Evolutionary conservation across 2,329 filamentous ascomycete genomes (phyloP).

Genomic region (Aspergillus luchuensis): DNA sequence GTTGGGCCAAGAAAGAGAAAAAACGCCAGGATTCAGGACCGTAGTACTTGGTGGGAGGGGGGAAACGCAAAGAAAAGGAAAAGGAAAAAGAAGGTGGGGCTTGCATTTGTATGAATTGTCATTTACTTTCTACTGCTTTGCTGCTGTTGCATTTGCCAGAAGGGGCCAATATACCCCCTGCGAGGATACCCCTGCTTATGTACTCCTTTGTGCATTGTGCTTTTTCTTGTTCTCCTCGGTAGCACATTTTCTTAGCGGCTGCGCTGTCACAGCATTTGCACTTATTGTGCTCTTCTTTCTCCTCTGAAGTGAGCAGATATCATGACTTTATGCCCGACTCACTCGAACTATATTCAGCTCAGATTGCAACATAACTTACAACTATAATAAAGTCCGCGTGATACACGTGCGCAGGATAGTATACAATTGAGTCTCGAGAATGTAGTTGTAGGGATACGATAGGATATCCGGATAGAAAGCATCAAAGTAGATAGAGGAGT

Average conservation of each 20-base stretch:
- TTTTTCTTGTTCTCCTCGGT: neutral
- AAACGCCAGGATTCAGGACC: constrained; percentile 52
- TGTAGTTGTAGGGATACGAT: neutral
- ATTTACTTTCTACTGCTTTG: neutral
- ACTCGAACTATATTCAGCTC: neutral
- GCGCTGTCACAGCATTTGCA: neutral
- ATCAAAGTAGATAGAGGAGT: no score
- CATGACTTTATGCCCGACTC: neutral
- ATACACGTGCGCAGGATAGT: neutral
- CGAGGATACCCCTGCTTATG: constrained; percentile 11
- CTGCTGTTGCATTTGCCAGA: constrained; percentile 3
- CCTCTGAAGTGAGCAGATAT: neutral
- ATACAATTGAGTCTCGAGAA: neutral
- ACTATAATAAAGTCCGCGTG: neutral
- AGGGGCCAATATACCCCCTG: constrained; percentile 1
- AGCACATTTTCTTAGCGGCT: neutral
- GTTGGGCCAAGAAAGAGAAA: constrained; percentile 74
- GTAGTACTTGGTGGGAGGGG: neutral
- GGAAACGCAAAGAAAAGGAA: neutral
- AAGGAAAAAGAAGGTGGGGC: neutral
- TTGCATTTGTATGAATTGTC: constrained; percentile 3
- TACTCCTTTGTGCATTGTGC: neutral
- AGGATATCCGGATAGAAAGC: no score
- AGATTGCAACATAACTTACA: neutral
- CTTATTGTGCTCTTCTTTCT: neutral